Conservation (phyloP, 2,329 filamentous ascomycete species). For the Verticillium dahliae region DNA sequence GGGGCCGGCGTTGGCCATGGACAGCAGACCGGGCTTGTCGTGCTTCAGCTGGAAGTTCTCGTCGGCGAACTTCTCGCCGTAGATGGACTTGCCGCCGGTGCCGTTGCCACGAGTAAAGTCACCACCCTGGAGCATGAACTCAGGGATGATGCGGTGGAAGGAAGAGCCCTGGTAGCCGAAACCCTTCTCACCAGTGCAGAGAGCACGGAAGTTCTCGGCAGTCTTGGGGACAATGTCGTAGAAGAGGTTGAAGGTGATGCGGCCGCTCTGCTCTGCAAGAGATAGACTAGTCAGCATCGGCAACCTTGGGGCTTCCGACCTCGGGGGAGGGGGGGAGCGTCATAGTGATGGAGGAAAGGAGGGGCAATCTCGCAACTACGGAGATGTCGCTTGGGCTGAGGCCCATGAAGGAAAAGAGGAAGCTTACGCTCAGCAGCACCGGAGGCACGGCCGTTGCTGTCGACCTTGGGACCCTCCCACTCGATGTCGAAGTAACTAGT, state of each 20-base stretch:
- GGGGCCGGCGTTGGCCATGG: slow-evolving; percentile 92
- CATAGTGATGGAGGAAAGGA: neutral
- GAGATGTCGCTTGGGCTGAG: neutral
- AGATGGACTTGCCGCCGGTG: slow-evolving; percentile 89
- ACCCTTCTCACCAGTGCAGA: slow-evolving; percentile 75
- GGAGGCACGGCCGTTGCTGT: slow-evolving; percentile 47
- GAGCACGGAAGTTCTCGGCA: slow-evolving; percentile 73
- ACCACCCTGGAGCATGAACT: slow-evolving; percentile 95
- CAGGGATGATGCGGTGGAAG: slow-evolving; percentile 89
- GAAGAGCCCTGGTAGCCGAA: slow-evolving; percentile 76
- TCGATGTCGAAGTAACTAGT: slow-evolving; percentile 63
- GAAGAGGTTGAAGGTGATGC: slow-evolving; percentile 86
- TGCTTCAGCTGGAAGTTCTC: slow-evolving; percentile 84
- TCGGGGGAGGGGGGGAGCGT: neutral
- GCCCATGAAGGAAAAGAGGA: neutral
- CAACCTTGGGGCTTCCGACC: neutral
- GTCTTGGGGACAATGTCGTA: slow-evolving; percentile 85
- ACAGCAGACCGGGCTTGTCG: slow-evolving; percentile 69
- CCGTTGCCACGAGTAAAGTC: slow-evolving; percentile 91
- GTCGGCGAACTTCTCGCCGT: slow-evolving; percentile 88
- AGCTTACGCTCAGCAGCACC: slow-evolving; percentile 52
- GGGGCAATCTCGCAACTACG: neutral
- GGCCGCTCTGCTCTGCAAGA: slow-evolving; percentile 59
- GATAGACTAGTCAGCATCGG: slow-evolving; percentile 6
- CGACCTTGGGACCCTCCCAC: slow-evolving; percentile 67